phyloP scores from a whole-genome alignment of 352 stramenopile species.

The Peronosclerospora sorghi region DNA sequence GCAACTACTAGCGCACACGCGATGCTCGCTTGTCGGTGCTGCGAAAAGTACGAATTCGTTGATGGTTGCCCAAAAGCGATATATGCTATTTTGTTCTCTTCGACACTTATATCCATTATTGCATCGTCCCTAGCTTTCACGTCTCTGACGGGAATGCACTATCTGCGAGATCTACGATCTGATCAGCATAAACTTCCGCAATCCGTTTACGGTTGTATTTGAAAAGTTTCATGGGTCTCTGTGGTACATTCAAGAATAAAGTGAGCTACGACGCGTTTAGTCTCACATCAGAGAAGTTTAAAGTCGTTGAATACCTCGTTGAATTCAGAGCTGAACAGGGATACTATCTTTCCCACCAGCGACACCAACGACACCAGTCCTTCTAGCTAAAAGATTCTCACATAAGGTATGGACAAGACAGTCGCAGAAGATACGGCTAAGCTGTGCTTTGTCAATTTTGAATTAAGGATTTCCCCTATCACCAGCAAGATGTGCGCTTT shows the following conservation, averaged over 20 bases:
- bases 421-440: conserved; percentile 65
- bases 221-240: conserved; percentile 70
- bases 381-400: conserved; percentile 21
- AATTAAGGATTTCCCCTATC: conserved; percentile 55
- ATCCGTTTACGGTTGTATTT: conserved; percentile 68
- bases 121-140: no score
- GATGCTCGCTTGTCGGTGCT: no score
- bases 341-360: conserved; percentile 84
- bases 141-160: no score
- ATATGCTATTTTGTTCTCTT: no score
- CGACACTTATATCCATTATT: no score
- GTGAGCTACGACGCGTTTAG: background rate
- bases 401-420: conserved; percentile 73
- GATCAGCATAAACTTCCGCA: conserved; percentile 15
- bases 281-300: conserved; percentile 8
- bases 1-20: no score
- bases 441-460: conserved; percentile 63
- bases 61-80: no score
- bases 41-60: no score
- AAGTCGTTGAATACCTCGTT: conserved; percentile 65
- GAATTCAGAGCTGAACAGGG: conserved; percentile 71
- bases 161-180: no score
- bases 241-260: background rate
- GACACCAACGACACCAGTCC: conserved; percentile 76
- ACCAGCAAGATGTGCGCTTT: conserved; percentile 41